These are phyloP conservation scores for Niveomyces coronatus DNA, from an alignment of 2,329 filamentous ascomycete genomes.

Conservation along the genomic window DNA sequence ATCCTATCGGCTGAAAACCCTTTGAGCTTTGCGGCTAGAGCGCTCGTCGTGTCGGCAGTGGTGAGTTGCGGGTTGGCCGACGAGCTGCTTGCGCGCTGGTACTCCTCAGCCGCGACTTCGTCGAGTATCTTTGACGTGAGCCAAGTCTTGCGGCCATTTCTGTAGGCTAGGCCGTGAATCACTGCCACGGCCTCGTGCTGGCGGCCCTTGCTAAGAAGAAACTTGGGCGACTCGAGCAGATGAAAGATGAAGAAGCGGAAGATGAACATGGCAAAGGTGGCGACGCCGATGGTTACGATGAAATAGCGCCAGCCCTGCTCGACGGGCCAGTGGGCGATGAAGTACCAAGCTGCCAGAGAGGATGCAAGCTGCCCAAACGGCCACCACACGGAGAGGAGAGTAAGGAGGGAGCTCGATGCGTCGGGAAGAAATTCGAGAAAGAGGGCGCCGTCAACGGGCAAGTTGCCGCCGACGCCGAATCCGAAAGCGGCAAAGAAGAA, in stretches of 20 bases:
- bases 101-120: conserved; percentile 37
- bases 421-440: conserved; percentile 79
- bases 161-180: conserved; percentile 65
- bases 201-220: conserved; percentile 63
- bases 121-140: conserved; percentile 61
- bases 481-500: conserved; percentile 51
- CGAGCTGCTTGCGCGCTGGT: conserved; percentile 17
- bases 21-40: conserved; percentile 49
- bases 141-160: conserved; percentile 62
- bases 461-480: conserved; percentile 63
- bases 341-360: conserved; percentile 64
- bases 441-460: conserved; percentile 69
- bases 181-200: conserved; percentile 72
- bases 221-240: conserved; percentile 80
- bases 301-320: conserved; percentile 72
- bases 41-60: conserved; percentile 18
- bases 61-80: conserved; percentile 9
- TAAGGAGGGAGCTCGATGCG: conserved; percentile 62
- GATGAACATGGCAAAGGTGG: conserved; percentile 69
- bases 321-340: conserved; percentile 57
- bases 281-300: conserved; percentile 57
- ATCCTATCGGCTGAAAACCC: conserved; percentile 60
- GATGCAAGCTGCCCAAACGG: conserved; percentile 69
- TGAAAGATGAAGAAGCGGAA: conserved; percentile 71
- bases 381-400: conserved; percentile 80